Evolutionary conservation across 163 green algal species (phyloP).

Genomic region (Trebouxiophyceae sp.): DNA sequence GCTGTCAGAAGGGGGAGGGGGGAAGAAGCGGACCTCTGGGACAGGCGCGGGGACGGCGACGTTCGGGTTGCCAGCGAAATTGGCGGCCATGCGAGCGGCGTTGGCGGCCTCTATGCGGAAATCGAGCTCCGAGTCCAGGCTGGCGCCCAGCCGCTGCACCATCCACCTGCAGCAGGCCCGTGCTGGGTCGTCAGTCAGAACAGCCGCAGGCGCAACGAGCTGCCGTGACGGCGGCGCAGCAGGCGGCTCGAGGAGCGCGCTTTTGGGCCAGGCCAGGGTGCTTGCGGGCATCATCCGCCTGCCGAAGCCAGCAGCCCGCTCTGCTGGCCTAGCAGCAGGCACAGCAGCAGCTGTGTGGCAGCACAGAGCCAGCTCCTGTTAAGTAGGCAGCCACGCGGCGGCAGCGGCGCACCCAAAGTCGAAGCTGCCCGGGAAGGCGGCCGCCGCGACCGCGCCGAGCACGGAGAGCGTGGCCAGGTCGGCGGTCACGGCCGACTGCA

Average conservation of each 20-base stretch:
- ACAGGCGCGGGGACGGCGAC: slow-evolving; percentile 26
- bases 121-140: slow-evolving; percentile 73
- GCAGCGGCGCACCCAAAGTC: slow-evolving; percentile 49
- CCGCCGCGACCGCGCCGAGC: slow-evolving; percentile 18
- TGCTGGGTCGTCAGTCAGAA: no score
- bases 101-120: slow-evolving; percentile 63
- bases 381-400: no score
- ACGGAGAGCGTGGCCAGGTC: slow-evolving; percentile 61
- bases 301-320: no score
- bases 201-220: no score
- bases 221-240: no score
- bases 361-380: no score
- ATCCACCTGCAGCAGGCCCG: neutral
- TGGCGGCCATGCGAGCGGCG: slow-evolving; percentile 21
- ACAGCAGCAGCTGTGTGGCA: no score
- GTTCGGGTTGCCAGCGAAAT: slow-evolving; percentile 9
- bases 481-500: slow-evolving; percentile 42
- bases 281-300: no score
- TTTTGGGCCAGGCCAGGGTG: no score
- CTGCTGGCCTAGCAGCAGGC: no score
- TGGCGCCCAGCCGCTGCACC: slow-evolving; percentile 3
- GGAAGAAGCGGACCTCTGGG: slow-evolving; percentile 6
- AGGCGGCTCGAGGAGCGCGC: no score
- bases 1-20: slow-evolving; percentile 5
- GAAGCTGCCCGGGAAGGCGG: slow-evolving; percentile 50